These are phyloP conservation scores for Coemansia sp. DNA, from an alignment of 192 early-diverging fungal species.

Conservation along the genomic window DNA sequence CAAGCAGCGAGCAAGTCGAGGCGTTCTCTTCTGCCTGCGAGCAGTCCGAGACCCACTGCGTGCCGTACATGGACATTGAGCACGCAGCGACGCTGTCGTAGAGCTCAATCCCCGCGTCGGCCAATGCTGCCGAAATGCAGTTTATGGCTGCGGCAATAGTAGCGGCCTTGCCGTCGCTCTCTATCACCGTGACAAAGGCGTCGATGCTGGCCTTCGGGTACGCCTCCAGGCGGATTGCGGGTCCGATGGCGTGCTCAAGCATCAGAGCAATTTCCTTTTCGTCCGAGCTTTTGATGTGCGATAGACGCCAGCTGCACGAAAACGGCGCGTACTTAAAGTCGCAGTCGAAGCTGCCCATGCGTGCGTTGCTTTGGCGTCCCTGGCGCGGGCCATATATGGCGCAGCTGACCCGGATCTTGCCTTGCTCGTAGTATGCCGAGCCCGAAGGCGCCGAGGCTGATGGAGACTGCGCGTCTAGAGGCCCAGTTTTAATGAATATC, in stretches of 20 bases:
- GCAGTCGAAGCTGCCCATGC: constrained; percentile 43
- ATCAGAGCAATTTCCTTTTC: constrained; percentile 48
- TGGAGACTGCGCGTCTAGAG: constrained; percentile 16
- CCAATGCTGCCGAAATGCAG: constrained; percentile 51
- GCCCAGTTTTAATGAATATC: constrained; percentile 45
- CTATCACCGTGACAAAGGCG: constrained; percentile 50
- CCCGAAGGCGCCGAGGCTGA: constrained; percentile 38
- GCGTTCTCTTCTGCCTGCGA: constrained; percentile 37
- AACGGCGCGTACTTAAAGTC: constrained; percentile 52
- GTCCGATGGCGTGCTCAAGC: constrained; percentile 43
- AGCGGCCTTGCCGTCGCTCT: constrained; percentile 51
- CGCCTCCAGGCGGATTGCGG: constrained; percentile 47
- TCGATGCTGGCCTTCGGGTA: constrained; percentile 52
- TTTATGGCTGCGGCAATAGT: constrained; percentile 49
- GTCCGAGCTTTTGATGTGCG: constrained; percentile 34
- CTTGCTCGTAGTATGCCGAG: constrained; percentile 51
- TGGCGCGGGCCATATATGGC: constrained; percentile 50
- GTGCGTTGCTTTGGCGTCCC: constrained; percentile 37
- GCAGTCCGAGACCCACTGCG: constrained; percentile 41
- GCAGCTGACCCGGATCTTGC: constrained; percentile 49
- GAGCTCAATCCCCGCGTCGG: constrained; percentile 51
- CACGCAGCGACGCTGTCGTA: constrained; percentile 50
- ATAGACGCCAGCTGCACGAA: constrained; percentile 41
- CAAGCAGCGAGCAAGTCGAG: constrained; percentile 21
- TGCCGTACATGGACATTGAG: constrained; percentile 31